These are phyloP conservation scores for Lichina pygmaea DNA, from an alignment of 495 filamentous ascomycete genomes.

Conservation along the genomic window DNA sequence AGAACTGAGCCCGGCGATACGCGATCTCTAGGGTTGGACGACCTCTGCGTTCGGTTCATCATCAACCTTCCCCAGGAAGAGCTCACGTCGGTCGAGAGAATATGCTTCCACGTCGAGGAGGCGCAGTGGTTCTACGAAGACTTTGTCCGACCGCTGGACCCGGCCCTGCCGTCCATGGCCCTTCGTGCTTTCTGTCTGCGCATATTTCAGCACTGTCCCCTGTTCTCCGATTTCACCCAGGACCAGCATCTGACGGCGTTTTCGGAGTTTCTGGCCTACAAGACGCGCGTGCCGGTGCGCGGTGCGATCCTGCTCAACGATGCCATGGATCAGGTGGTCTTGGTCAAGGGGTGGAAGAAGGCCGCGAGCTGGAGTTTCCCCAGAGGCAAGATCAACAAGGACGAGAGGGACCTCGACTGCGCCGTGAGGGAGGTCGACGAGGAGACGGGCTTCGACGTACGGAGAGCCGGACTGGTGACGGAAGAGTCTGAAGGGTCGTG, in stretches of 20 bases:
- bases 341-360: conserved; percentile 97
- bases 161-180: conserved; percentile 55
- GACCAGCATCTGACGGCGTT: conserved; percentile 60
- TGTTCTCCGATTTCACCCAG: conserved; percentile 52
- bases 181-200: conserved; percentile 58
- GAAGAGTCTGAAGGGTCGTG: conserved; percentile 41
- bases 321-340: conserved; percentile 66
- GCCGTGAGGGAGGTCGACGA: conserved; percentile 85
- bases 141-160: conserved; percentile 79
- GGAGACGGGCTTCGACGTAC: conserved; percentile 76
- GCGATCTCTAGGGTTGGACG: conserved; percentile 49
- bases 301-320: conserved; percentile 83
- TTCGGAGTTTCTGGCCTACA: conserved; percentile 75
- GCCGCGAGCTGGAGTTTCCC: conserved; percentile 91
- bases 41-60: conserved; percentile 84
- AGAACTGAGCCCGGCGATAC: not conserved
- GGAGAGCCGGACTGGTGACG: conserved; percentile 38
- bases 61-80: conserved; percentile 84
- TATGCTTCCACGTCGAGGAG: conserved; percentile 96
- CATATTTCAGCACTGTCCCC: conserved; percentile 80
- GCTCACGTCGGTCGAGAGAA: conserved; percentile 64
- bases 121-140: conserved; percentile 99
- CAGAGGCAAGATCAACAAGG: conserved; percentile 87
- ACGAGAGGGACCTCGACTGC: conserved; percentile 76
- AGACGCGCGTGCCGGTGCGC: conserved; percentile 74